A percentile compares a stretch with the other conserved stretches of the same genome.
phyloP scores from a whole-genome alignment of 805 yeast species.

The Candida insectorum region DNA sequence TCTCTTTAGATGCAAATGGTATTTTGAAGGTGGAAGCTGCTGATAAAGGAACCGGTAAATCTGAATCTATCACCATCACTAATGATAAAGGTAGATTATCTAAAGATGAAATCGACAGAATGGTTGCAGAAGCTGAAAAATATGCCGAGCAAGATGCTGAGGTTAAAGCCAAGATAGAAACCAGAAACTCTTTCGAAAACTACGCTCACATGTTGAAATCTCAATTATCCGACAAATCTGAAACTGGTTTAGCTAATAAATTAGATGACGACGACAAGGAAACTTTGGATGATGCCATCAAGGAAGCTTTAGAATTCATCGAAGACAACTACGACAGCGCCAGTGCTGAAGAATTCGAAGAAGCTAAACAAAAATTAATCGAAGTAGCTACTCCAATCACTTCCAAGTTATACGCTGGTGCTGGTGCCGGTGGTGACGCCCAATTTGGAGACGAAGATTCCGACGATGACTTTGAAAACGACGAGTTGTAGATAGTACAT shows the following conservation, averaged over 20 bases:
- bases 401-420: conserved; percentile 63
- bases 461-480: conserved; percentile 43
- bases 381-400: conserved; percentile 90
- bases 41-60: conserved; percentile 98
- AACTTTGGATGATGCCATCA: conserved; percentile 78
- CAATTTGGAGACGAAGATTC: conserved; percentile 42
- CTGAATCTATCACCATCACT: conserved; percentile 97
- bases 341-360: conserved; percentile 88
- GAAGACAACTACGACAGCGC: conserved; percentile 82
- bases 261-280: conserved; percentile 90
- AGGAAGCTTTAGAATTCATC: conserved; percentile 83
- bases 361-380: conserved; percentile 76
- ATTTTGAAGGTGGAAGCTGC: conserved; percentile 98
- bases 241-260: conserved; percentile 62
- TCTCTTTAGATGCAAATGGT: conserved; percentile 99
- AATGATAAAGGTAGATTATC: conserved; percentile 99
- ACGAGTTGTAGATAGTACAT: conserved; percentile 32
- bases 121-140: conserved; percentile 98
- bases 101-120: conserved; percentile 94
- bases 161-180: conserved; percentile 40
- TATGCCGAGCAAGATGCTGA: conserved; percentile 50
- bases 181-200: conserved; percentile 45
- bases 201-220: conserved; percentile 47
- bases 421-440: conserved; percentile 31
- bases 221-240: conserved; percentile 34